Conservation (phyloP, 805 yeast species). For the Wickerhamomyces alni region DNA sequence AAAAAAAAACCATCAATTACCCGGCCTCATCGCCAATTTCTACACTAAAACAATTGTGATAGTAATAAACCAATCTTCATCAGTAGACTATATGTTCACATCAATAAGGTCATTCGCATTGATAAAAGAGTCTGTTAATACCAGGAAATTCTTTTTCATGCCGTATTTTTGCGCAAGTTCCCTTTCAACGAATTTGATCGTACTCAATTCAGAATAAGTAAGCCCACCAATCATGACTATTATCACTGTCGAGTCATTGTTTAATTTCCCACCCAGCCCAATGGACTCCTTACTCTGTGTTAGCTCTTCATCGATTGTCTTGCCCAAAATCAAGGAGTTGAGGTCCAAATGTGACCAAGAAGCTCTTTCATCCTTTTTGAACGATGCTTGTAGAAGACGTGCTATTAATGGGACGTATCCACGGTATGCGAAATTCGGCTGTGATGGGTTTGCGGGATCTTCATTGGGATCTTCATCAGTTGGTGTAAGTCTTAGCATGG, state of each 20-base stretch:
- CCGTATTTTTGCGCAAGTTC: slow-evolving; percentile 28
- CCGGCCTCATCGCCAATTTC: too few relatives aligned
- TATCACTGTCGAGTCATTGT: slow-evolving; percentile 27
- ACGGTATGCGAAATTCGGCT: slow-evolving; percentile 62
- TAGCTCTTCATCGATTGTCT: slow-evolving; percentile 24
- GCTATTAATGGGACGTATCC: slow-evolving; percentile 76
- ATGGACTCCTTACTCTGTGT: slow-evolving; percentile 9
- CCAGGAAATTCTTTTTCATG: slow-evolving; percentile 32
- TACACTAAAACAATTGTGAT: too few relatives aligned
- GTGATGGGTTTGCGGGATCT: slow-evolving; percentile 30
- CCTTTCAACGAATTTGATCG: slow-evolving; percentile 55
- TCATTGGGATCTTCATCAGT: slow-evolving; percentile 8
- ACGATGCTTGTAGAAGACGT: slow-evolving; percentile 65
- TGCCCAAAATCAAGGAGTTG: slow-evolving; percentile 29
- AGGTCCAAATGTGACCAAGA: slow-evolving; percentile 35
- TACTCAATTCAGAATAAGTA: slow-evolving; percentile 77
- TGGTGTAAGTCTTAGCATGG: slow-evolving; percentile 47
- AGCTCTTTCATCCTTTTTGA: slow-evolving; percentile 30
- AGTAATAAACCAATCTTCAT: too few relatives aligned
- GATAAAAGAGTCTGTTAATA: slow-evolving; percentile 42
- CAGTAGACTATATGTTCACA: not conserved
- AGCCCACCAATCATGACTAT: slow-evolving; percentile 76
- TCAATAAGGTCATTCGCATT: slow-evolving; percentile 34
- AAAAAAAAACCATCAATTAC: too few relatives aligned
- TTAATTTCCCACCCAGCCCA: slow-evolving; percentile 13